Base-by-base conservation (phyloP, 768 basidiomycete species). In the Exsudoporus frostii region DNA sequence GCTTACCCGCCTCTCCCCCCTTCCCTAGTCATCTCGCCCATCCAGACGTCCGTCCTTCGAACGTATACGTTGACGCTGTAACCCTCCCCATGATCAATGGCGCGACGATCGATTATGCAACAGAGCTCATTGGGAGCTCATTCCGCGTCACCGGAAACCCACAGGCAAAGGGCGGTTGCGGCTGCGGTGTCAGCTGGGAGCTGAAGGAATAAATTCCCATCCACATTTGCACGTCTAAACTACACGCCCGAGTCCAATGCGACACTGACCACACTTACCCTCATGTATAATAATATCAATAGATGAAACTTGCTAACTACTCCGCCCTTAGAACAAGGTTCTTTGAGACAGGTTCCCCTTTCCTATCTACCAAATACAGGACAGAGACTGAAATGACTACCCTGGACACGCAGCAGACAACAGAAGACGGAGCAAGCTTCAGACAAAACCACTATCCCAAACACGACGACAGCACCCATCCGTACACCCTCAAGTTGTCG, bases 131-230 rank as follows among this genome's bases (percentile, higher is more conserved):
- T 62, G 96, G 96, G 13, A 91, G 89, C 66, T 87, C 84, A 41
- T 99, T 99, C 69, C 76, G 88, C 11, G 71, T 98, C 3, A 66
- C 79, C 9, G 83, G 88, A 22, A 99, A 98, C 61, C 96, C 96
- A 0, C 90, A 92, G 69, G 88, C 95, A 0, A 87, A 92, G 59
- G 92, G 92, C 2, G 91, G 91, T 0, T 98, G 96, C 57, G 95
- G 96, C 1, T 99, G 96, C 63, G 96, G 96, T 15, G 86, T 98
- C 20, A 95, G 92, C 65, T 97, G 92, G 94, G 93, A 62, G 22
- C n/a, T 57, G 4, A 57, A 61, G 25, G 46, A 48, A 27, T 48
- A 15, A 37, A n/a, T 19, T 2, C 19, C 17, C 24, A 7, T 14
- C 25, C 22, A 7, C 25, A 37, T 37, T n/a, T 33, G 34, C 36